These are phyloP conservation scores for Verticillium isaacii DNA, from an alignment of 2,329 filamentous ascomycete species.

Conservation along the genomic window DNA sequence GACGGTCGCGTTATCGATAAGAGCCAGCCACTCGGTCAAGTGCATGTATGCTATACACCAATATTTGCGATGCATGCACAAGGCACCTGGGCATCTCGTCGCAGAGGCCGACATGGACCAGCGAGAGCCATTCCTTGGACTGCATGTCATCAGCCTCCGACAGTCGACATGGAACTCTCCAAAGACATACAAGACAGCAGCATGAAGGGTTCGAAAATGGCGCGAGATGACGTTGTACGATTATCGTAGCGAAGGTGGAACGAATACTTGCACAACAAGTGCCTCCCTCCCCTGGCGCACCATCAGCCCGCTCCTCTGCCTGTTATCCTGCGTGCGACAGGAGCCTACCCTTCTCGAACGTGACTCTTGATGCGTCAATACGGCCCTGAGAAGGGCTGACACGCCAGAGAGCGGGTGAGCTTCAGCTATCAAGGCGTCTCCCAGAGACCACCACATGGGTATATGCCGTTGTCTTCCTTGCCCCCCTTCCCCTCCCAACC, in stretches of 20 bases:
- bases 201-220: background rate
- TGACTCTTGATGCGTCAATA: background rate
- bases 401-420: background rate
- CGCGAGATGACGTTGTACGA: background rate
- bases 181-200: background rate
- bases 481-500: background rate
- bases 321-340: background rate
- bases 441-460: slow-evolving; percentile 8
- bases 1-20: background rate
- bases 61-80: background rate
- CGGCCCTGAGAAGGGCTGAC: background rate
- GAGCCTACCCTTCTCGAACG: background rate
- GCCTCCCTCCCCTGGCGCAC: background rate
- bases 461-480: slow-evolving; percentile 7
- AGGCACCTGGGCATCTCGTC: no score
- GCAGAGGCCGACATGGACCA: background rate
- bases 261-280: background rate
- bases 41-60: background rate
- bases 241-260: background rate
- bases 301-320: background rate
- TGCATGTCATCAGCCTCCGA: no score
- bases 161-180: no score
- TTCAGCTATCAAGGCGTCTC: background rate
- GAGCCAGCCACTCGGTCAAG: background rate
- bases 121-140: background rate